Evolutionary conservation across 1,284 basidiomycete genomes (phyloP).

Genomic region (Apiotrichum akiyoshidainum): DNA sequence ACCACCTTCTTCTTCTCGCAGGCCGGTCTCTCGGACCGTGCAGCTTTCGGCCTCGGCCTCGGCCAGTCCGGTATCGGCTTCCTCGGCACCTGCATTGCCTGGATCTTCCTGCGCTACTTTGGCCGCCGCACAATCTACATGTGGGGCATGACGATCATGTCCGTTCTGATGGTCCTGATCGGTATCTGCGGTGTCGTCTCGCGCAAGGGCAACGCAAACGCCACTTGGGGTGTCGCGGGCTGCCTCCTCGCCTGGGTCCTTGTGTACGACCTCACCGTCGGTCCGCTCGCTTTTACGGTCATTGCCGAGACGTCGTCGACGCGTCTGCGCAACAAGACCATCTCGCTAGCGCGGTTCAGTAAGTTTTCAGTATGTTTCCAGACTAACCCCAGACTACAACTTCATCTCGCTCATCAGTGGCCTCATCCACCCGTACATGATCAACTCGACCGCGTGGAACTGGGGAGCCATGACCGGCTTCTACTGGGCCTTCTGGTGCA

Average conservation of each 20-base stretch:
- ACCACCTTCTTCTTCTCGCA: conserved; percentile 47
- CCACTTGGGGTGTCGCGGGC: neutral
- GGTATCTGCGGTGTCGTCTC: conserved; percentile 49
- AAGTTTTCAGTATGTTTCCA: no score
- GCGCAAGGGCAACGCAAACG: conserved; percentile 18
- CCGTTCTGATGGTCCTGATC: neutral
- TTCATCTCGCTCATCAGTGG: conserved; percentile 20
- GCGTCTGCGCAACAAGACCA: conserved; percentile 51
- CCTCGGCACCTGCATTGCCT: conserved; percentile 25
- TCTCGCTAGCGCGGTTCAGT: conserved; percentile 51
- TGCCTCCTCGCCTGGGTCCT: conserved; percentile 23
- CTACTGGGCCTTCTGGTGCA: conserved; percentile 26
- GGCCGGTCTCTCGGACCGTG: conserved; percentile 44
- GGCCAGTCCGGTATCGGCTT: conserved; percentile 35
- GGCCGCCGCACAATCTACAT: conserved; percentile 52
- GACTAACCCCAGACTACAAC: conserved; percentile 36
- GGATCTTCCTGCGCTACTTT: conserved; percentile 29
- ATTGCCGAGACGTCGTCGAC: conserved; percentile 46
- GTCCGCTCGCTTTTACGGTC: conserved; percentile 34
- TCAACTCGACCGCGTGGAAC: conserved; percentile 38
- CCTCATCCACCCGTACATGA: conserved; percentile 34
- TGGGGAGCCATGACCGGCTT: conserved; percentile 30
- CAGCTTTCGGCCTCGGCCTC: conserved; percentile 46
- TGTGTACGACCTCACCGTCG: conserved; percentile 23
- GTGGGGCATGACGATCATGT: conserved; percentile 38